phyloP scores from a whole-genome alignment of 2,329 filamentous ascomycete species.

The Diaporthe vaccinii region DNA sequence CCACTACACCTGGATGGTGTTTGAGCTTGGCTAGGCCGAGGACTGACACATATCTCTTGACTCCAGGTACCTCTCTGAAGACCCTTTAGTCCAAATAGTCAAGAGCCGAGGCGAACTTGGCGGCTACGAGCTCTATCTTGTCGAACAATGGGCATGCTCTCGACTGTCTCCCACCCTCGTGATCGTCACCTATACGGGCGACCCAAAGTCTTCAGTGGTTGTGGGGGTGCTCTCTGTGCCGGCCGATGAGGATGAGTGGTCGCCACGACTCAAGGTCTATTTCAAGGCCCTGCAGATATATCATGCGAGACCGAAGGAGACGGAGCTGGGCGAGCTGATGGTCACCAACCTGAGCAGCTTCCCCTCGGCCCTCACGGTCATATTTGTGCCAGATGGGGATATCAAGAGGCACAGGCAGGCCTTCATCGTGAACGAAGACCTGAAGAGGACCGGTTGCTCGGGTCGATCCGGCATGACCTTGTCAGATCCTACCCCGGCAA shows the following conservation, averaged over 20 bases:
- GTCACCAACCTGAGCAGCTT: constrained; percentile 95
- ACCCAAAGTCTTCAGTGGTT: constrained; percentile 81
- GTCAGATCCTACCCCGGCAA: constrained; percentile 81
- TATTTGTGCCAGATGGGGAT: constrained; percentile 89
- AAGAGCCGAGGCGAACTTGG: constrained; percentile 77
- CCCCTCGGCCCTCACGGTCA: constrained; percentile 92
- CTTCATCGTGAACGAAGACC: constrained; percentile 94
- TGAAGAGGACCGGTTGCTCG: constrained; percentile 93
- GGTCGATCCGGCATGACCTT: constrained; percentile 89
- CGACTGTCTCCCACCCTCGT: constrained; percentile 90
- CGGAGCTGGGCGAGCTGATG: constrained; percentile 86
- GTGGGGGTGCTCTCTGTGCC: constrained; percentile 88
- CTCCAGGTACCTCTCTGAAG: constrained; percentile 84
- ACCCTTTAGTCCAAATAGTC: constrained; percentile 80
- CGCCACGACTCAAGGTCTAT: constrained; percentile 82
- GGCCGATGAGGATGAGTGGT: constrained; percentile 84
- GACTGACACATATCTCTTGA: constrained; percentile 6
- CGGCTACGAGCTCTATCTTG: constrained; percentile 93
- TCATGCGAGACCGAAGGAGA: constrained; percentile 87
- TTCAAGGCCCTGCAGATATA: constrained; percentile 89
- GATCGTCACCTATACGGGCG: constrained; percentile 93
- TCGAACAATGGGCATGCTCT: constrained; percentile 98
- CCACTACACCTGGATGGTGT: too few species aligned
- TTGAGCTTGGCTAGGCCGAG: not conserved
- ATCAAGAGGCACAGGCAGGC: constrained; percentile 82